These are phyloP conservation scores for Suhomyces vadensis DNA, from an alignment of 805 yeast genomes.

Conservation along the genomic window DNA sequence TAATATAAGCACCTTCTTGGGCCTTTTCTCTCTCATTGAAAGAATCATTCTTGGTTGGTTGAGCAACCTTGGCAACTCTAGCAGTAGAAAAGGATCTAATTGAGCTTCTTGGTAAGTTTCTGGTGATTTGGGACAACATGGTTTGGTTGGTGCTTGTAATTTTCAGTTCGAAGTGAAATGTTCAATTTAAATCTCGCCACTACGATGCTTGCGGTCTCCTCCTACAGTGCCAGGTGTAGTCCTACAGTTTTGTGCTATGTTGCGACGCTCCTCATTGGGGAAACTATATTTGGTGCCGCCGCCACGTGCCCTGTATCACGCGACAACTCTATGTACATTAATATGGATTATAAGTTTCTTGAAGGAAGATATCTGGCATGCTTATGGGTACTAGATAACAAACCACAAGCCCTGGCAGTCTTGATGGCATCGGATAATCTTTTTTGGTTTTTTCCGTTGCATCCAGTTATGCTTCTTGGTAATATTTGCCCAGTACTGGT, in stretches of 20 bases:
- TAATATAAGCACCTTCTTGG: conserved; percentile 81
- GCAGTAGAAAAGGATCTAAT: conserved; percentile 34
- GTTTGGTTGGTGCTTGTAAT: not conserved
- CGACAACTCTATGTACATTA: not conserved
- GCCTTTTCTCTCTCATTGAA: conserved; percentile 86
- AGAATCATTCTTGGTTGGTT: conserved; percentile 25
- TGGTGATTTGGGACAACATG: conserved; percentile 27
- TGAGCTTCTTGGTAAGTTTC: conserved; percentile 21
- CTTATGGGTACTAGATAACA: conserved; percentile 72
- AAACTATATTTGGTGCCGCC: not conserved
- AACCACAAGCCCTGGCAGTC: conserved; percentile 78
- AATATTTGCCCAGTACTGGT: conserved; percentile 74
- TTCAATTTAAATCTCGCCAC: too few species aligned
- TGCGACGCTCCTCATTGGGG: not conserved
- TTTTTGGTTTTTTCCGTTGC: conserved; percentile 66
- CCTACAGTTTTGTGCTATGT: not conserved
- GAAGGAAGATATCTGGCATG: conserved; percentile 49
- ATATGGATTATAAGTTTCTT: conserved; percentile 30
- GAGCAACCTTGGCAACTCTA: conserved; percentile 23
- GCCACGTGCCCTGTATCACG: conserved; percentile 1
- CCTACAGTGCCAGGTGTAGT: not conserved
- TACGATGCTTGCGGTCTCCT: conserved; percentile 1
- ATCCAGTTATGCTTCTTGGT: conserved; percentile 71
- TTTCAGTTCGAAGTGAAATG: too few species aligned
- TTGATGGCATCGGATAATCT: conserved; percentile 73